Evolutionary conservation across 75 land plant genomes (phyloP).

Genomic region (Selaginella moellendorffii): DNA sequence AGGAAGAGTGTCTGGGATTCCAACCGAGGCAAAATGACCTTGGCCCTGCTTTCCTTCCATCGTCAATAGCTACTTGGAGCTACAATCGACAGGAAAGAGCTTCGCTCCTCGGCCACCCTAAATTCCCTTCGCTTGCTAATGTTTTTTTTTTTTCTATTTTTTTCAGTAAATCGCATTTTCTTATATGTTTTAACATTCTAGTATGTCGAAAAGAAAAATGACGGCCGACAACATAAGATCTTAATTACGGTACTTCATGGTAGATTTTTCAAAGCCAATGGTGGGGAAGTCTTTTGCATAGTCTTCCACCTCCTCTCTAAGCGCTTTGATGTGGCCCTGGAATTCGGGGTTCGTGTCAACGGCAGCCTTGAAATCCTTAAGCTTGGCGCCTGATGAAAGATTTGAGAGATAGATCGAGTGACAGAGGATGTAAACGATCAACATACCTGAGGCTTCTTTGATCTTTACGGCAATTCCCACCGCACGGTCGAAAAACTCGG

Average conservation of each 20-base stretch:
- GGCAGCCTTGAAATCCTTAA: conserved; percentile 81
- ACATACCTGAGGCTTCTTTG: conserved; percentile 45
- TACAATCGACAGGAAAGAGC: no score
- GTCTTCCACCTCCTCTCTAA: conserved; percentile 69
- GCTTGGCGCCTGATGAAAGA: conserved; percentile 41
- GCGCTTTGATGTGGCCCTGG: conserved; percentile 53
- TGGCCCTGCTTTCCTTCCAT: no score
- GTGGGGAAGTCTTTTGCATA: conserved; percentile 93
- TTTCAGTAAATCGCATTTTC: no score
- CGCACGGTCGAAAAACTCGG: conserved; percentile 75
- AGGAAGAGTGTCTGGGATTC: no score
- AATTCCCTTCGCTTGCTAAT: no score
- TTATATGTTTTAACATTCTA: no score
- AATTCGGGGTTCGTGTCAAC: conserved; percentile 33
- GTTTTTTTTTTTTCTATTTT: no score
- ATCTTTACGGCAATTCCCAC: conserved; percentile 65
- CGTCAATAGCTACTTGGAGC: no score
- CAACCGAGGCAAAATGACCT: no score
- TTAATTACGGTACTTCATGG: conserved; percentile 53
- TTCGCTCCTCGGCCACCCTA: no score
- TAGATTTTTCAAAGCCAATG: conserved; percentile 80
- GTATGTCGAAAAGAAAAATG: no score
- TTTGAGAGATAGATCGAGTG: neutral
- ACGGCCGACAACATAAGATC: no score
- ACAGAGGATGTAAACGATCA: neutral